These are phyloP conservation scores for Puccinia polysora DNA, from an alignment of 1,284 basidiomycete species.

Conservation along the genomic window DNA sequence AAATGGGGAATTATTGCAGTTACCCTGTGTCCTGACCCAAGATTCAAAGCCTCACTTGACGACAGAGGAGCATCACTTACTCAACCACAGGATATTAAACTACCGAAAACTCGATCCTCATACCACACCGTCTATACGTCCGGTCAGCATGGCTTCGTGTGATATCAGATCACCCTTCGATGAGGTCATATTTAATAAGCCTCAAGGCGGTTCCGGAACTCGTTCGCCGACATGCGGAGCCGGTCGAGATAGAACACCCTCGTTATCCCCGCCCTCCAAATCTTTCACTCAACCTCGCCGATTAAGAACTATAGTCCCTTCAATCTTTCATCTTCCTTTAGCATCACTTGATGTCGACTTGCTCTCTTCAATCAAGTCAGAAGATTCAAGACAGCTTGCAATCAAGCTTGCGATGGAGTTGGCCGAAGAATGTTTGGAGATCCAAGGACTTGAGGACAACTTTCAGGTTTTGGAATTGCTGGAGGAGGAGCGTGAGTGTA, in stretches of 20 bases:
- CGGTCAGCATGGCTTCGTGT: neutral
- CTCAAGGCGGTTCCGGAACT: neutral
- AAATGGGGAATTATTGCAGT: neutral
- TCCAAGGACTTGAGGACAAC: slow-evolving; percentile 12
- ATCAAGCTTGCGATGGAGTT: slow-evolving; percentile 16
- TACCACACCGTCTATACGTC: neutral
- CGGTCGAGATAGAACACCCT: slow-evolving; percentile 14
- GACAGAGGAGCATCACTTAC: neutral
- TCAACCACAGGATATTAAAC: too few species aligned
- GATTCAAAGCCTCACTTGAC: neutral
- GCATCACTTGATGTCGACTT: slow-evolving; percentile 6
- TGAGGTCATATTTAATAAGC: too few species aligned
- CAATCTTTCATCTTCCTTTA: slow-evolving; percentile 15
- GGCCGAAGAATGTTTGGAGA: slow-evolving; percentile 20
- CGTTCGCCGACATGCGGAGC: neutral
- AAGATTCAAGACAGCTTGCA: slow-evolving; percentile 7
- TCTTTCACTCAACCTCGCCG: neutral
- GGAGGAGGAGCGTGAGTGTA: slow-evolving; percentile 20
- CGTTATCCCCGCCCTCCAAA: slow-evolving; percentile 24
- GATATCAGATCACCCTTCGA: neutral
- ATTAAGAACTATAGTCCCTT: neutral
- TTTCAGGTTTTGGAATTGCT: slow-evolving; percentile 11
- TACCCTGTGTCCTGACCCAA: neutral
- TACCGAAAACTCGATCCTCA: too few species aligned
- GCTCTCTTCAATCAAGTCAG: slow-evolving; percentile 7